Evolutionary conservation across 306 rosid species (phyloP).

Genomic region (Begonia masoniana): DNA sequence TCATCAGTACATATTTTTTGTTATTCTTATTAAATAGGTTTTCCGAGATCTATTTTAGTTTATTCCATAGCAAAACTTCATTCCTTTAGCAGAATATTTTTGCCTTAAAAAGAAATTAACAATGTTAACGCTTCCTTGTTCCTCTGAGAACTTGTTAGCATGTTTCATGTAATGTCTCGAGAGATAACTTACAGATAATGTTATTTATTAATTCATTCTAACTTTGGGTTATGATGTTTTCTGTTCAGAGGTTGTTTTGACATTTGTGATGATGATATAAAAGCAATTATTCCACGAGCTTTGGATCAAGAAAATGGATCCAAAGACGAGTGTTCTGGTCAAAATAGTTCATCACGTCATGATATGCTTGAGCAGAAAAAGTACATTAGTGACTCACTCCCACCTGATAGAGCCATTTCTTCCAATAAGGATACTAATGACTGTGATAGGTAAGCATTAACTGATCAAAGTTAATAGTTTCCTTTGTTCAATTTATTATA

Average conservation of each 20-base stretch:
- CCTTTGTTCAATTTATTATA: background rate
- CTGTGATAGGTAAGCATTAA: background rate
- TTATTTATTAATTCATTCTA: background rate
- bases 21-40: too few species aligned
- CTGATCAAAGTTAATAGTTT: background rate
- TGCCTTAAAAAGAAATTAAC: too few species aligned
- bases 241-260: constrained; percentile 16
- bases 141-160: too few species aligned
- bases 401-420: background rate
- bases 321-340: constrained; percentile 31
- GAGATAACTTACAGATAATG: background rate
- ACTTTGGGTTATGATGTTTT: background rate
- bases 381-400: background rate
- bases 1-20: too few species aligned
- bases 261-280: constrained; percentile 13
- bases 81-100: too few species aligned
- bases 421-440: background rate
- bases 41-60: too few species aligned
- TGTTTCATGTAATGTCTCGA: background rate
- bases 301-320: constrained; percentile 23
- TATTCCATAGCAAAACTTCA: too few species aligned
- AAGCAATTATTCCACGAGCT: constrained; percentile 11
- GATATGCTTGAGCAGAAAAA: background rate
- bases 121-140: too few species aligned
- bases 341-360: background rate